Percentiles rank a stretch among this genome's conserved stretches.
Conservation (phyloP, 2,329 filamentous ascomycete genomes). For the Helicocarpus griseus region DNA sequence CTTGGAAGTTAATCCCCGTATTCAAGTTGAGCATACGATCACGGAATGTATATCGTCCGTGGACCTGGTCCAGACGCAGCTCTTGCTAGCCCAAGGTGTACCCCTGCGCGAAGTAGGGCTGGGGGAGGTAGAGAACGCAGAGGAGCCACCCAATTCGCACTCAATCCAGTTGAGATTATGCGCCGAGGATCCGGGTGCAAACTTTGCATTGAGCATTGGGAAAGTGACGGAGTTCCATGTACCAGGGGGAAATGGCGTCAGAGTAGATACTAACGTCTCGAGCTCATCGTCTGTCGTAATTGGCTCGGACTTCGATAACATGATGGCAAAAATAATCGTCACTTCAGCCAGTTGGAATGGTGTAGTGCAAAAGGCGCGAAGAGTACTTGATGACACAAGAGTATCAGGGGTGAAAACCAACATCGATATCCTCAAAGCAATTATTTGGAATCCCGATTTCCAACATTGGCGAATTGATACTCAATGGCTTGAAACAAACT, state of each 20-base stretch:
- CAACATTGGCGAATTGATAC: slow-evolving; percentile 41
- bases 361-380: slow-evolving; percentile 43
- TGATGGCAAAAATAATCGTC: slow-evolving; percentile 51
- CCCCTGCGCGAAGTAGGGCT: slow-evolving; percentile 30
- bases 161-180: slow-evolving; percentile 51
- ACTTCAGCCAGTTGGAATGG: slow-evolving; percentile 45
- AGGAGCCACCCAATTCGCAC: slow-evolving; percentile 28
- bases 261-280: slow-evolving; percentile 49
- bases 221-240: slow-evolving; percentile 47
- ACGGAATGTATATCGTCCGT: slow-evolving; percentile 46
- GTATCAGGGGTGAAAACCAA: slow-evolving; percentile 53
- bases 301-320: slow-evolving; percentile 48
- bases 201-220: slow-evolving; percentile 51
- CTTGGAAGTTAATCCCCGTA: slow-evolving; percentile 50
- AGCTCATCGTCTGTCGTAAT: slow-evolving; percentile 35
- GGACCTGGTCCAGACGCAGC: slow-evolving; percentile 48
- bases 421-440: slow-evolving; percentile 44
- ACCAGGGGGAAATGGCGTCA: slow-evolving; percentile 48
- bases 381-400: slow-evolving; percentile 46
- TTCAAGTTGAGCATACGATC: slow-evolving; percentile 55
- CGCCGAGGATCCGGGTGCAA: slow-evolving; percentile 44
- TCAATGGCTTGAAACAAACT: slow-evolving; percentile 47
- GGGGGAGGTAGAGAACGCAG: slow-evolving; percentile 19
- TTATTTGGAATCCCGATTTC: slow-evolving; percentile 45
- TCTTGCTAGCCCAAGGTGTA: slow-evolving; percentile 45